Conservation (phyloP, 306 rosid genomes). For the Crataegus laevigata region DNA sequence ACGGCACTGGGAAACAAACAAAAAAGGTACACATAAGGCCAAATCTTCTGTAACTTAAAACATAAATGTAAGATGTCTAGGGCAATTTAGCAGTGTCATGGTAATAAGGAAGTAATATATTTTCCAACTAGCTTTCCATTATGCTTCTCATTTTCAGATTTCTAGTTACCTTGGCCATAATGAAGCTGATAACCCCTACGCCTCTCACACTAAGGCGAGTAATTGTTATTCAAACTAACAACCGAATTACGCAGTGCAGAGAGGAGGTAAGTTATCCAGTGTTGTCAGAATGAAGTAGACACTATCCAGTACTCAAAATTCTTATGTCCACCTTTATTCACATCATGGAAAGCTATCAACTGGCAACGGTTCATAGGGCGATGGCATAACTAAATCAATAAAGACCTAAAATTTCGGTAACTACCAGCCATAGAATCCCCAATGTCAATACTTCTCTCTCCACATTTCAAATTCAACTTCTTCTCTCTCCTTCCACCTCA, state of each 20-base stretch:
- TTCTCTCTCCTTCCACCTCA: not conserved
- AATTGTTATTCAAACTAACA: not conserved
- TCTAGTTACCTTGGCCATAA: not conserved
- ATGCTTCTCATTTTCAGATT: not conserved
- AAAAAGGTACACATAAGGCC: not conserved
- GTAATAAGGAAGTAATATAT: not conserved
- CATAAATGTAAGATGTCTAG: not conserved
- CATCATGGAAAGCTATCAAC: not conserved
- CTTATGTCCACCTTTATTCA: not conserved
- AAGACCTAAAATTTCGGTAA: not conserved
- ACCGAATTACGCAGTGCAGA: not conserved
- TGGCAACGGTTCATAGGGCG: not conserved
- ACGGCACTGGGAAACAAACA: conserved; percentile 53
- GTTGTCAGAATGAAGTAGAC: not conserved
- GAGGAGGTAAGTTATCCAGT: not conserved
- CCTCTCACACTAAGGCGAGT: not conserved
- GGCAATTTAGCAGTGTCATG: not conserved
- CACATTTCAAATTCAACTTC: not conserved
- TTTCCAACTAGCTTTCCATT: not conserved
- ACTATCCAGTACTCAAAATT: not conserved
- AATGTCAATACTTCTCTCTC: not conserved
- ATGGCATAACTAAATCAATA: not conserved
- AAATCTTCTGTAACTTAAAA: not conserved
- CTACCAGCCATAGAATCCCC: not conserved
- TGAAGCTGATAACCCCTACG: not conserved